Evolutionary conservation across 257 asterid species (phyloP), one percentile per base, ranked within the genome.

Genomic region (Nicotiana obtusifolia): DNA sequence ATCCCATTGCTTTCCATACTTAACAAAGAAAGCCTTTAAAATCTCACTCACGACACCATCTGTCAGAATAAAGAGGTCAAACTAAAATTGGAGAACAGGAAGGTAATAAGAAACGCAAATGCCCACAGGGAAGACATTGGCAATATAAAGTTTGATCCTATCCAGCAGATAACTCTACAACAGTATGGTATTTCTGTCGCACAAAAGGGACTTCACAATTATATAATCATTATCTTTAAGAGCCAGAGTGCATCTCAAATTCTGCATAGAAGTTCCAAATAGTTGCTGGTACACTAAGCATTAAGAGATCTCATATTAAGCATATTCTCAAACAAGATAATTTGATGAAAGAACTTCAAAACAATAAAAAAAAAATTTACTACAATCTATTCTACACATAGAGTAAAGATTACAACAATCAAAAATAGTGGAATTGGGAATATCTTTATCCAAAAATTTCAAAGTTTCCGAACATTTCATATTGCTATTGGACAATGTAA

Each of bases 1-100:
- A 81, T 93, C 95, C 99, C 97, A 95, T 81, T 93, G 89, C 91
- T 95, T 93, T 61, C 95, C 98, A 82, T 89, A n/a, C 86, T 90
- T 93, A 71, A 85, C 89, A 88, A 95, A 87, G 89, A 87, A 89
- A 84, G 75, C 80, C 84, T 82, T 93, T 86, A 95, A 59, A 66
- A 92, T 84, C 83, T 90, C 92, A 67, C 61, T 88, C 81, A 93
- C 97, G 75, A 90, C 81, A 81, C 93, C 95, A 89, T 95, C 98
- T 95, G 91, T 82, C 59, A 83, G 24, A 59, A 59, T 82, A 66
- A 57, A 41, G 78, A 64, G 62, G 10, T 65, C 13, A 60, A 37
- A 69, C 78, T 59, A 77, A 59, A 79, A 73, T 30, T 7, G 61
- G 54, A 64, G 10, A 14, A n/a, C 26, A 30, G 20, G 61, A 31